A percentile compares a stretch with the other conserved stretches of the same genome.
Evolutionary conservation across 2,329 filamentous ascomycete genomes (phyloP).

Genomic region (Diaporthe eres): DNA sequence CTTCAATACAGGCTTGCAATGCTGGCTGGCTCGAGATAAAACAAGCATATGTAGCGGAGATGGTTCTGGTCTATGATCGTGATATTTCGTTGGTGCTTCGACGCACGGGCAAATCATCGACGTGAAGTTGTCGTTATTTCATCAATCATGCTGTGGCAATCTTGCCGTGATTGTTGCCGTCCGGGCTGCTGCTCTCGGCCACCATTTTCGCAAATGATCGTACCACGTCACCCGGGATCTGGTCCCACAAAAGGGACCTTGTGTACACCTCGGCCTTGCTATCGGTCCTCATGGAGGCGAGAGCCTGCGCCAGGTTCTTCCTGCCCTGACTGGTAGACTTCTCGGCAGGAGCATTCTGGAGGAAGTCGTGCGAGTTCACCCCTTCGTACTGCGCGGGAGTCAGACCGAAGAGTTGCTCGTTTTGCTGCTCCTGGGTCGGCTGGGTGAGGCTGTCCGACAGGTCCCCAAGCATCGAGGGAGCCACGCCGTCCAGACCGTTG

Average conservation of each 20-base stretch:
- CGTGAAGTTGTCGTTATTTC: slow-evolving; percentile 44
- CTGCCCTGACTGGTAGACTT: slow-evolving; percentile 74
- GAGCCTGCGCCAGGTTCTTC: slow-evolving; percentile 83
- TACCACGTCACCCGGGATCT: slow-evolving; percentile 92
- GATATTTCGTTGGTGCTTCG: slow-evolving; percentile 40
- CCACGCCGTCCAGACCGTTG: slow-evolving; percentile 63
- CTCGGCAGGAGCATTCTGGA: slow-evolving; percentile 66
- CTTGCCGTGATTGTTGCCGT: slow-evolving; percentile 49
- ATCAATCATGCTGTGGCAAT: slow-evolving; percentile 54
- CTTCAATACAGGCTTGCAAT: slow-evolving; percentile 41
- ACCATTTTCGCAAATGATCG: slow-evolving; percentile 94
- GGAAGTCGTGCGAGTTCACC: slow-evolving; percentile 82
- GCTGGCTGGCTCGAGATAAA: slow-evolving; percentile 36
- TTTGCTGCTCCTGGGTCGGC: slow-evolving; percentile 86
- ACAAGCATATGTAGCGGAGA: slow-evolving; percentile 45
- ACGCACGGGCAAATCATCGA: slow-evolving; percentile 42
- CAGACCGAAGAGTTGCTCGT: slow-evolving; percentile 89
- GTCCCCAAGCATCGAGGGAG: slow-evolving; percentile 74
- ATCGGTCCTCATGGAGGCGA: slow-evolving; percentile 82
- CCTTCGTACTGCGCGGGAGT: slow-evolving; percentile 91
- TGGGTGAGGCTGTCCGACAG: slow-evolving; percentile 78
- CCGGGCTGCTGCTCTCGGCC: slow-evolving; percentile 74
- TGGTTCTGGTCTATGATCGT: slow-evolving; percentile 42
- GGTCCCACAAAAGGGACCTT: slow-evolving; percentile 92
- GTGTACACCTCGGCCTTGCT: slow-evolving; percentile 93